phyloP scores from a whole-genome alignment of 805 yeast genomes.

The Kuraishia molischiana region DNA sequence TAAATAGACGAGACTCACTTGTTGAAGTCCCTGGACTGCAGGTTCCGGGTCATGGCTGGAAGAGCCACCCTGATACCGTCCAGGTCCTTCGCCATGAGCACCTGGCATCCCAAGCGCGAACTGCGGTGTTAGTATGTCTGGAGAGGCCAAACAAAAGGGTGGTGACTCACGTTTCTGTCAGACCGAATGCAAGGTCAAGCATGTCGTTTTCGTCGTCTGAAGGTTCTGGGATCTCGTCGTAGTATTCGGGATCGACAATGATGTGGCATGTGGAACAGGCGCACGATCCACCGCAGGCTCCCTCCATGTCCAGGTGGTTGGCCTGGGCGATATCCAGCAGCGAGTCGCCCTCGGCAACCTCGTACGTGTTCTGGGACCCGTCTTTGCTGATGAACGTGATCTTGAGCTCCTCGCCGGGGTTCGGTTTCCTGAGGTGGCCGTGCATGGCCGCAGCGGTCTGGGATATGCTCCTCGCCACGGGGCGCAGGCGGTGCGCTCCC shows the following conservation, averaged over 20 bases:
- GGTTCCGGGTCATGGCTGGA: slow-evolving; percentile 95
- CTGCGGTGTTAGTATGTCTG: not conserved
- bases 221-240: slow-evolving; percentile 88
- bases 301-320: slow-evolving; percentile 89
- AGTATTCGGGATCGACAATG: slow-evolving; percentile 90
- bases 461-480: no score
- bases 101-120: slow-evolving; percentile 91
- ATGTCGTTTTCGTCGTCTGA: slow-evolving; percentile 97
- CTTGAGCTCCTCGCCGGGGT: slow-evolving; percentile 84
- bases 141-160: not conserved
- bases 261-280: slow-evolving; percentile 98
- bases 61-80: slow-evolving; percentile 93
- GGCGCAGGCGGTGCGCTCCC: no score
- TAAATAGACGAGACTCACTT: no score
- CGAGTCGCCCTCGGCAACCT: slow-evolving; percentile 89
- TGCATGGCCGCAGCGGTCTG: slow-evolving; percentile 28
- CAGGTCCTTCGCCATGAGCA: slow-evolving; percentile 76
- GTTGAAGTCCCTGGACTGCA: slow-evolving; percentile 73
- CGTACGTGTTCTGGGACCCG: slow-evolving; percentile 72
- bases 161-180: slow-evolving; percentile 63
- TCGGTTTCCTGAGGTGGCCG: slow-evolving; percentile 86
- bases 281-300: slow-evolving; percentile 98
- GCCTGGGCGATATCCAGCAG: slow-evolving; percentile 93
- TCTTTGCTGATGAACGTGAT: slow-evolving; percentile 89
- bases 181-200: slow-evolving; percentile 95